Percentiles rank a stretch among this genome's conserved stretches.
Conservation (phyloP, 768 basidiomycete species). For the Pulveroboletus sp. region DNA sequence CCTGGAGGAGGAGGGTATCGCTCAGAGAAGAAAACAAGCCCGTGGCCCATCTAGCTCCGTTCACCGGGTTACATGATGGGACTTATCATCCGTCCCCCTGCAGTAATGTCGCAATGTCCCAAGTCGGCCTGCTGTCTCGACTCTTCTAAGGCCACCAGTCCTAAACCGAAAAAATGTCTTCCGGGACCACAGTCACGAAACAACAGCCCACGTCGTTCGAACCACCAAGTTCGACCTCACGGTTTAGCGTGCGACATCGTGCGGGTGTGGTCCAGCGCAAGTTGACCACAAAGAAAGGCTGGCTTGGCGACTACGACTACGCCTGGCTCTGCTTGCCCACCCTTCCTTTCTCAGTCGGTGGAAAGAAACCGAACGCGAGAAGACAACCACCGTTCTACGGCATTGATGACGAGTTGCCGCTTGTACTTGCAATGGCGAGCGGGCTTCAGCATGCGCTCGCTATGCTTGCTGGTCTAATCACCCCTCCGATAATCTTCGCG, state of each 20-base stretch:
- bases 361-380: slow-evolving; percentile 22
- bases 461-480: slow-evolving; percentile 80
- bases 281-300: slow-evolving; percentile 54
- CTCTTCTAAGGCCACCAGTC: no score
- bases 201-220: slow-evolving; percentile 15
- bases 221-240: slow-evolving; percentile 7
- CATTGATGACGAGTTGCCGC: slow-evolving; percentile 65
- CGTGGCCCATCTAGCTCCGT: not conserved
- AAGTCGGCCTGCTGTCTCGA: not conserved
- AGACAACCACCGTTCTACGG: slow-evolving; percentile 69
- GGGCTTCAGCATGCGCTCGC: slow-evolving; percentile 76
- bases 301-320: slow-evolving; percentile 85
- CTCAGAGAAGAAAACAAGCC: no score
- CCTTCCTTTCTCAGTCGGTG: slow-evolving; percentile 50
- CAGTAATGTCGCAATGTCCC: not conserved
- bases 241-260: slow-evolving; percentile 5
- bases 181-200: slow-evolving; percentile 7
- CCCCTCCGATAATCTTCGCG: slow-evolving; percentile 79
- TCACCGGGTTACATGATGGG: not conserved
- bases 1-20: no score
- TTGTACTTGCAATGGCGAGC: slow-evolving; percentile 65
- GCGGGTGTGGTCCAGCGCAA: slow-evolving; percentile 26
- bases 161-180: slow-evolving; percentile 12
- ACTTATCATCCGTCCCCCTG: not conserved
- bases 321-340: slow-evolving; percentile 66